Conservation (phyloP, 495 filamentous ascomycete genomes). For the Rostrohypoxylon terebratum region DNA sequence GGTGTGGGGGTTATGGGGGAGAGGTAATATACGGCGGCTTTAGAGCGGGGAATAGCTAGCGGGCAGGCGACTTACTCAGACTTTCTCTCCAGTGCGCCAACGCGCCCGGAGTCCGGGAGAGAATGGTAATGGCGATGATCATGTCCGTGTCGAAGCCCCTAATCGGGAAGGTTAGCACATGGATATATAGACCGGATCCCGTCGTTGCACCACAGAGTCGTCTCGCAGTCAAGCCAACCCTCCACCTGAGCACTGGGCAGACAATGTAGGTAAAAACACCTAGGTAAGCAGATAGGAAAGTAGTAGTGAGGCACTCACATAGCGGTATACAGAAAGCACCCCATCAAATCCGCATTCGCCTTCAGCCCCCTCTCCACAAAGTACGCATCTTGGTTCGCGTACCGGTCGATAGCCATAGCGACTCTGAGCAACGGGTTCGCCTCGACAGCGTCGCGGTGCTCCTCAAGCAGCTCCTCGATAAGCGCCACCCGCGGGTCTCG, state of each 20-base stretch:
- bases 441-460: constrained; percentile 51
- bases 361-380: constrained; percentile 62
- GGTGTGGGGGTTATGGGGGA: constrained; percentile 7
- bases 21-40: neutral
- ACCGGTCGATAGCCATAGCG: constrained; percentile 62
- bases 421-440: constrained; percentile 62
- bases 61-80: constrained; percentile 40
- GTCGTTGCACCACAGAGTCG: neutral
- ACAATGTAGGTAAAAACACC: neutral
- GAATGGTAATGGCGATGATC: constrained; percentile 46
- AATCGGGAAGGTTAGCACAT: constrained; percentile 11
- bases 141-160: constrained; percentile 47
- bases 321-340: constrained; percentile 66
- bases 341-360: constrained; percentile 70
- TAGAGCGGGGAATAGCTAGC: neutral
- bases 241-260: neutral
- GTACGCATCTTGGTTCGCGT: constrained; percentile 64
- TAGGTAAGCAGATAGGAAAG: neutral
- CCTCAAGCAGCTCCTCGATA: constrained; percentile 61
- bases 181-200: constrained; percentile 9
- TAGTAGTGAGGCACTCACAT: constrained; percentile 52
- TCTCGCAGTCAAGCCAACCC: neutral
- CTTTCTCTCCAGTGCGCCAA: constrained; percentile 52
- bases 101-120: constrained; percentile 45
- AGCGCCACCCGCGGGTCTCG: constrained; percentile 63